A percentile compares a stretch with the other conserved stretches of the same genome.
Conservation (phyloP, 2,329 filamentous ascomycete species). For the Microcera coccophila region DNA sequence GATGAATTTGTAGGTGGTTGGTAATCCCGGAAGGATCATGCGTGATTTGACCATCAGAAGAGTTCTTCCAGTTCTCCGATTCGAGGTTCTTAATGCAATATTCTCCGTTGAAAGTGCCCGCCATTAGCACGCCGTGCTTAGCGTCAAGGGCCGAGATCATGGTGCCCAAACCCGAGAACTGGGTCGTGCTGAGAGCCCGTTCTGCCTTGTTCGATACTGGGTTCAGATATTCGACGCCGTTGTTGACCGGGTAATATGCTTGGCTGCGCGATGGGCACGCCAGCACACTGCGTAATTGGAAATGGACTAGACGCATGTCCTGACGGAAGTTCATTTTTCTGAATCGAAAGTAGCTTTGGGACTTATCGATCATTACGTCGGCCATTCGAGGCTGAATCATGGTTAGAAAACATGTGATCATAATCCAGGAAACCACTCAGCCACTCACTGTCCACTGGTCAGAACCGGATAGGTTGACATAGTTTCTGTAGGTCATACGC, state of each 20-base stretch:
- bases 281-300: slow-evolving; percentile 61
- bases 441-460: slow-evolving; percentile 47
- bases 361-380: slow-evolving; percentile 32
- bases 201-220: slow-evolving; percentile 45
- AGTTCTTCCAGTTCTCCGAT: slow-evolving; percentile 33
- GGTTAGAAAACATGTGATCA: slow-evolving; percentile 8
- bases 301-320: slow-evolving; percentile 57
- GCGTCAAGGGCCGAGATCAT: slow-evolving; percentile 51
- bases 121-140: slow-evolving; percentile 53
- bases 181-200: slow-evolving; percentile 42
- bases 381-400: slow-evolving; percentile 12
- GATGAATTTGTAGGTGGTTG: slow-evolving; percentile 60
- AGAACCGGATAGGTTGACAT: slow-evolving; percentile 49
- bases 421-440: slow-evolving; percentile 4
- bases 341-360: slow-evolving; percentile 55
- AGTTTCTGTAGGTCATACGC: slow-evolving; percentile 51
- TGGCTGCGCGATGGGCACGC: slow-evolving; percentile 53
- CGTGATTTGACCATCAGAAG: slow-evolving; percentile 47
- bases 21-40: slow-evolving; percentile 53
- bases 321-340: slow-evolving; percentile 52
- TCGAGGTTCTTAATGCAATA: slow-evolving; percentile 49
- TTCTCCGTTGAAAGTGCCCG: slow-evolving; percentile 55
- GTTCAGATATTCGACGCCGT: slow-evolving; percentile 51
- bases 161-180: slow-evolving; percentile 34
- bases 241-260: slow-evolving; percentile 53